These are phyloP conservation scores for Pseudocercospora pini-densiflorae DNA, from an alignment of 2,329 filamentous ascomycete species.

Conservation along the genomic window DNA sequence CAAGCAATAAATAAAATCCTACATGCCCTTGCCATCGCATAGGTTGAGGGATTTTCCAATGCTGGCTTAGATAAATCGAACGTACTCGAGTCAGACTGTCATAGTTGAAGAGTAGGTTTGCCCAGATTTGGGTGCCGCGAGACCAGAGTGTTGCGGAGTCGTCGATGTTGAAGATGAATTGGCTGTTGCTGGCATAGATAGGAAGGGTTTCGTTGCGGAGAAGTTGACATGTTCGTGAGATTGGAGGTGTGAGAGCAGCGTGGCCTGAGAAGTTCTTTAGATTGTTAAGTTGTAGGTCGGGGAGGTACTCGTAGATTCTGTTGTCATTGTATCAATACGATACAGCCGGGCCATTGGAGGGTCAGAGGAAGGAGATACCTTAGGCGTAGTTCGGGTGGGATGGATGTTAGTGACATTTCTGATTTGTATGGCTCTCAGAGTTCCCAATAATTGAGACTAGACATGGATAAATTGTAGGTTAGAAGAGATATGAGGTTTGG, in stretches of 20 bases:
- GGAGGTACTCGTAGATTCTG: slow-evolving; percentile 29
- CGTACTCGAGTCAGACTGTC: slow-evolving; percentile 22
- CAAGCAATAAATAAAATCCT: slow-evolving; percentile 35
- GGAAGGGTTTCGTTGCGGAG: slow-evolving; percentile 32
- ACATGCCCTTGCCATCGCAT: slow-evolving; percentile 34
- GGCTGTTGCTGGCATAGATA: slow-evolving; percentile 27
- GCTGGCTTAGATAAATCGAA: slow-evolving; percentile 30
- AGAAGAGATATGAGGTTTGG: neutral
- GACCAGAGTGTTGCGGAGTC: slow-evolving; percentile 16
- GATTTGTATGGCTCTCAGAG: neutral
- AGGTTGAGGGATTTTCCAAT: slow-evolving; percentile 31
- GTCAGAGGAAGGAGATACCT: neutral
- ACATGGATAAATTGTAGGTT: neutral
- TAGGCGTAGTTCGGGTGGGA: slow-evolving; percentile 28
- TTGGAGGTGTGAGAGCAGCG: slow-evolving; percentile 29
- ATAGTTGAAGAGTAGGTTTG: slow-evolving; percentile 18
- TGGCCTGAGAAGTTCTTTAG: slow-evolving; percentile 23
- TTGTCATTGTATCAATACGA: neutral
- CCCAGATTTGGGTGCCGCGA: slow-evolving; percentile 25
- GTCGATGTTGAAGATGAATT: slow-evolving; percentile 32
- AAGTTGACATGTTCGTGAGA: slow-evolving; percentile 26
- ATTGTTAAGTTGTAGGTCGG: slow-evolving; percentile 21
- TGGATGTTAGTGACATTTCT: slow-evolving; percentile 23
- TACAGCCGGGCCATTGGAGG: neutral
- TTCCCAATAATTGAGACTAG: neutral